phyloP scores from a whole-genome alignment of 2,329 filamentous ascomycete genomes.

The Colletotrichum aenigma region DNA sequence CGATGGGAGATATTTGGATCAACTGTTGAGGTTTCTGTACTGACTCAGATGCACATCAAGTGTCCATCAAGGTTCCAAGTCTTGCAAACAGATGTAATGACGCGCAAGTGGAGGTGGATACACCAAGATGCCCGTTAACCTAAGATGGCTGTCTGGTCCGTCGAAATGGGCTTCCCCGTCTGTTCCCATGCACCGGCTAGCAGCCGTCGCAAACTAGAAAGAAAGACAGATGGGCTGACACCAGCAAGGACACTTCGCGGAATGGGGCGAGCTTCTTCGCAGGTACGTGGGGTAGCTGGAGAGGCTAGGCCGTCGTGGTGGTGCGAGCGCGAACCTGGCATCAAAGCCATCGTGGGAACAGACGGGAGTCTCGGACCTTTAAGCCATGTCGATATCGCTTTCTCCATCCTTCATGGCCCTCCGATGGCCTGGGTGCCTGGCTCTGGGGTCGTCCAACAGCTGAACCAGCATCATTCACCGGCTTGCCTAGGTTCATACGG shows the following conservation, averaged over 20 bases:
- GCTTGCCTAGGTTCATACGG: neutral
- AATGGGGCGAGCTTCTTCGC: neutral
- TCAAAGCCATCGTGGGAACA: neutral
- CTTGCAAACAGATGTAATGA: conserved; percentile 4
- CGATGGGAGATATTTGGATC: conserved; percentile 4
- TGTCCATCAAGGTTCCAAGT: conserved; percentile 15
- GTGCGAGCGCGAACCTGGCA: neutral
- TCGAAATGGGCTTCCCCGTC: neutral
- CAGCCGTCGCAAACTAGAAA: neutral
- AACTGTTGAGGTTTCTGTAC: neutral
- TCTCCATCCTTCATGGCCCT: neutral
- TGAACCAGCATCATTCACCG: neutral
- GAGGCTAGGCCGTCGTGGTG: neutral
- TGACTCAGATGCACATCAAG: conserved; percentile 5
- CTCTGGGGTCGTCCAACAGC: neutral
- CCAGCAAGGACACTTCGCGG: neutral
- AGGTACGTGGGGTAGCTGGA: neutral
- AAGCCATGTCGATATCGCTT: neutral
- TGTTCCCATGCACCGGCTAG: neutral
- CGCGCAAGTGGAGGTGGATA: conserved; percentile 1
- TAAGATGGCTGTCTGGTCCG: neutral
- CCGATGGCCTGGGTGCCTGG: neutral
- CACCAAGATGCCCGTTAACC: neutral
- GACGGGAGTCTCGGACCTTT: neutral
- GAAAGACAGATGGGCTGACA: neutral